A percentile compares a stretch with the other conserved stretches of the same genome.
Conservation (phyloP, 148 eudicot species). For the Chenopodium formosanum region DNA sequence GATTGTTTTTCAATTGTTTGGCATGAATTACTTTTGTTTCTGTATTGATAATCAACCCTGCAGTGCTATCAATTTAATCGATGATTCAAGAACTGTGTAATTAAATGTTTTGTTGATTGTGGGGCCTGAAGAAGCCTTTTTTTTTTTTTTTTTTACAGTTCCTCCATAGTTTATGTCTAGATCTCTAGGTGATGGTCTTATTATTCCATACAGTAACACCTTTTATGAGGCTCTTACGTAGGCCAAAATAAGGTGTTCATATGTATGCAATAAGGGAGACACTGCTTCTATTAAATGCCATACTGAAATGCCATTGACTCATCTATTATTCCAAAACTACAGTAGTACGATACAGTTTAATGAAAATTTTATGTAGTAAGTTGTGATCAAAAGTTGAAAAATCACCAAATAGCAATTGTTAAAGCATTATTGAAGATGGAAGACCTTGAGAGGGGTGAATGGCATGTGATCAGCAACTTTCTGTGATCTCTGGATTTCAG, state of each 20-base stretch:
- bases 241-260: not conserved
- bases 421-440: not conserved
- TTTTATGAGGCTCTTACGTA: not conserved
- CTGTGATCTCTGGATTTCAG: not conserved
- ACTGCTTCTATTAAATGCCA: not conserved
- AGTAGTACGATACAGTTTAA: not conserved
- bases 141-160: not conserved
- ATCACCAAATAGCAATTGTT: not conserved
- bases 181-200: not conserved
- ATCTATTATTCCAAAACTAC: not conserved
- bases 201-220: not conserved
- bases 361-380: not conserved
- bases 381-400: not conserved
- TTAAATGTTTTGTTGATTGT: not conserved
- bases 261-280: not conserved
- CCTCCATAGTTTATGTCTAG: not conserved
- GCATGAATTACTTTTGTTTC: not conserved
- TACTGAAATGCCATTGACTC: not conserved
- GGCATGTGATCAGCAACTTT: not conserved
- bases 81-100: not conserved
- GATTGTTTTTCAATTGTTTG: not conserved
- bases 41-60: not conserved
- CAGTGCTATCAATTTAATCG: not conserved
- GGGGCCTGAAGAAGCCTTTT: not conserved
- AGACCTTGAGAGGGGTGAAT: not conserved